phyloP scores from a whole-genome alignment of 169 alveolate genomes.

The Amoebophrya sp. region DNA sequence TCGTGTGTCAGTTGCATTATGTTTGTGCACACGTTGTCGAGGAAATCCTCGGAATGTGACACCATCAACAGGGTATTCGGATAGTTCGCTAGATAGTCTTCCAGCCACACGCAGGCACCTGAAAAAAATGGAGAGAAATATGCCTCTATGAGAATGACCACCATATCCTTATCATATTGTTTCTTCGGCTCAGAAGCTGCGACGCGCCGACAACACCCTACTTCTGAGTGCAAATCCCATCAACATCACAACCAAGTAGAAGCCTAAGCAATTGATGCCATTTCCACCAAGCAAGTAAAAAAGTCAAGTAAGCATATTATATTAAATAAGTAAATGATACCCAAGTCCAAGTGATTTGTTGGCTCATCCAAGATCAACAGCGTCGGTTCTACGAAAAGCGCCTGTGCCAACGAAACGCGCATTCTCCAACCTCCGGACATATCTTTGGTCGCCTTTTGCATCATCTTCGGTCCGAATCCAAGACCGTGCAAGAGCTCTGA shows the following conservation, averaged over 20 bases:
- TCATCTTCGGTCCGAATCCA: conserved; percentile 82
- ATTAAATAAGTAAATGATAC: conserved; percentile 35
- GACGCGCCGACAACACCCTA: no score
- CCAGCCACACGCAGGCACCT: conserved; percentile 85
- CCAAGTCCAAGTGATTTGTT: conserved; percentile 71
- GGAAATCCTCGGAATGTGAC: conserved; percentile 92
- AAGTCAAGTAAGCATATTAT: no score
- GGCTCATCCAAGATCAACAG: conserved; percentile 80
- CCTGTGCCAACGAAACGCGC: conserved; percentile 81
- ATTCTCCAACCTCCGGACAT: conserved; percentile 79
- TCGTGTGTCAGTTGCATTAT: conserved; percentile 81
- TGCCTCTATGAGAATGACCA: no score
- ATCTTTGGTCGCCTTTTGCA: conserved; percentile 67
- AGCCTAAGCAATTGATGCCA: no score
- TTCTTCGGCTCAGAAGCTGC: no score
- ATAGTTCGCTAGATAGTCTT: conserved; percentile 78
- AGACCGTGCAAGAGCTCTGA: conserved; percentile 66
- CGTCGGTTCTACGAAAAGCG: conserved; percentile 77
- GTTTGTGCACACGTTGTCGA: conserved; percentile 86
- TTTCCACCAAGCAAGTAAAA: no score
- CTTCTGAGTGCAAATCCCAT: no score
- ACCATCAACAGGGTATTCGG: conserved; percentile 86
- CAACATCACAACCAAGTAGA: no score
- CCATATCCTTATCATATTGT: no score
- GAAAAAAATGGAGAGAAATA: no score